Evolutionary conservation across 108 stramenopile genomes (phyloP).

Genomic region (Pseudonitzschia delicatissima): DNA sequence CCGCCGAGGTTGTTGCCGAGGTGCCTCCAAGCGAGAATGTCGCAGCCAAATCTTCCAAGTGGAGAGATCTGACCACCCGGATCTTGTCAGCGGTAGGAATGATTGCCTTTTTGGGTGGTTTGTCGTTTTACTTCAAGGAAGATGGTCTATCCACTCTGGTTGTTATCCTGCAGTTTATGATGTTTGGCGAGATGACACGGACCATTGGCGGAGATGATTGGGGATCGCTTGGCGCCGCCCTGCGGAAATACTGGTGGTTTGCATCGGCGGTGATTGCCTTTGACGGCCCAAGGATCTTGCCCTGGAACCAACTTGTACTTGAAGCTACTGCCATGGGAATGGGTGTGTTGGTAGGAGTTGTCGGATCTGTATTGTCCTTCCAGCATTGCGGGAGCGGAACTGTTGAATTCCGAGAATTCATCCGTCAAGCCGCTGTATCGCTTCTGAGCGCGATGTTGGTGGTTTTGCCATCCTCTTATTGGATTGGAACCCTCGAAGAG

Average conservation of each 20-base stretch:
- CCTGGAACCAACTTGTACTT: slow-evolving; percentile 27
- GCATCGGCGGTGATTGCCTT: slow-evolving; percentile 29
- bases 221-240: slow-evolving; percentile 10
- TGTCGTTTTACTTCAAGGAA: slow-evolving; percentile 30
- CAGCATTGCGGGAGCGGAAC: slow-evolving; percentile 41
- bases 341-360: slow-evolving; percentile 13
- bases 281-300: slow-evolving; percentile 24
- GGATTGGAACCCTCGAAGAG: slow-evolving; percentile 64
- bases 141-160: slow-evolving; percentile 51
- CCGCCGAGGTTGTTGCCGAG: neutral
- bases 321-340: slow-evolving; percentile 18
- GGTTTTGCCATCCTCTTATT: slow-evolving; percentile 42
- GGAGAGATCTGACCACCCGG: neutral
- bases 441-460: slow-evolving; percentile 43
- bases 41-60: slow-evolving; percentile 13
- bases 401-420: slow-evolving; percentile 47
- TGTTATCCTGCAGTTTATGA: slow-evolving; percentile 42
- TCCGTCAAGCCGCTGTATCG: slow-evolving; percentile 43
- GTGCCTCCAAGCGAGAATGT: neutral
- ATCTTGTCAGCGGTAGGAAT: slow-evolving; percentile 49
- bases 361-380: slow-evolving; percentile 16
- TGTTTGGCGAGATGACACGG: slow-evolving; percentile 42
- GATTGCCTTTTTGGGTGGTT: slow-evolving; percentile 34
- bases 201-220: slow-evolving; percentile 35
- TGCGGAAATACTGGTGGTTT: slow-evolving; percentile 72